phyloP scores from a whole-genome alignment of 2,329 filamentous ascomycete species.

The Fusarium metavorans region DNA sequence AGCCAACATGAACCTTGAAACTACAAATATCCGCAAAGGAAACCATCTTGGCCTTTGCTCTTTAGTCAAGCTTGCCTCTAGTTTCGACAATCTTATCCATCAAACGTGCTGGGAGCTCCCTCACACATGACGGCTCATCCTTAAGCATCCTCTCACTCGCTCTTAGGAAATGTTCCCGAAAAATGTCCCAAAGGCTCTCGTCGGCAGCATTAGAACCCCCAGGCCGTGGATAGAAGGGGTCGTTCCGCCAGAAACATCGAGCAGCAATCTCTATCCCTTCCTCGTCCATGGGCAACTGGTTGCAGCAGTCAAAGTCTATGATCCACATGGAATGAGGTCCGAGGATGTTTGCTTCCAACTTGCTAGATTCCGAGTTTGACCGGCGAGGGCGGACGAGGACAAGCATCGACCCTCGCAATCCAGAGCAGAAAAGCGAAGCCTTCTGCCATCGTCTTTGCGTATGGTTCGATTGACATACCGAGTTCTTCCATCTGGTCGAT shows the following conservation, averaged over 20 bases:
- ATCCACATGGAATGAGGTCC: conserved; percentile 57
- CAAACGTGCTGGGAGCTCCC: background rate
- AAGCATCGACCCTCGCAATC: conserved; percentile 61
- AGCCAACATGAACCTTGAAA: background rate
- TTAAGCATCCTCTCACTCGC: background rate
- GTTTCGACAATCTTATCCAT: conserved; percentile 6
- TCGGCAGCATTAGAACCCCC: conserved; percentile 17
- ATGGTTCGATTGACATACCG: conserved; percentile 47
- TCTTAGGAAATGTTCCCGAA: conserved; percentile 17
- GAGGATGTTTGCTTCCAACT: conserved; percentile 26
- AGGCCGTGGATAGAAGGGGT: conserved; percentile 63
- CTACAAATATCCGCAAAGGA: background rate
- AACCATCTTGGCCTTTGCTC: background rate
- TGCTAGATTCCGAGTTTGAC: background rate
- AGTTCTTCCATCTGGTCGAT: conserved; percentile 62
- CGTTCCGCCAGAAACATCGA: conserved; percentile 60
- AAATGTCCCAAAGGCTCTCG: conserved; percentile 38
- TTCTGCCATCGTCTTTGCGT: conserved; percentile 61
- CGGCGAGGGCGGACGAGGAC: conserved; percentile 55
- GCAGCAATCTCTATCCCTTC: conserved; percentile 51
- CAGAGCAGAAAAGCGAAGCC: conserved; percentile 64
- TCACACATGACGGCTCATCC: background rate
- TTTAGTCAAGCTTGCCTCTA: background rate
- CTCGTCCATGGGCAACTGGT: conserved; percentile 49
- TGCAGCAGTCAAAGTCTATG: conserved; percentile 61